These are phyloP conservation scores for Hydrangea macrophylla DNA, from an alignment of 148 eudicot species.

Conservation along the genomic window DNA sequence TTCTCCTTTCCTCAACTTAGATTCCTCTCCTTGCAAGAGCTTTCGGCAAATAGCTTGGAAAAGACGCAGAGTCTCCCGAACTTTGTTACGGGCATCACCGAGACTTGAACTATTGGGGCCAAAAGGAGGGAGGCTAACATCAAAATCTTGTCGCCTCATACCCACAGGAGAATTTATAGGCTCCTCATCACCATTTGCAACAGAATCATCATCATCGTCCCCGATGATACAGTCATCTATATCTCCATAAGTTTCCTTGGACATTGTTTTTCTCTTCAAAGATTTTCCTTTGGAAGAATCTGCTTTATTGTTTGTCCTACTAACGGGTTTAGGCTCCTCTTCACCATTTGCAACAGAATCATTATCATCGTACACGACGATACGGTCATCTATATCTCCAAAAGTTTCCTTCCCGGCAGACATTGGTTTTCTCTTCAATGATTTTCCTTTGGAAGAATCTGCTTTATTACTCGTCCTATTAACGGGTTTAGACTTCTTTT, in stretches of 20 bases:
- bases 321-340: conserved; percentile 14
- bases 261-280: conserved; percentile 17
- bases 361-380: conserved; percentile 19
- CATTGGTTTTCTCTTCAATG: conserved; percentile 20
- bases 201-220: conserved; percentile 28
- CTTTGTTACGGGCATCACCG: conserved; percentile 58
- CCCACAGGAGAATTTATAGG: conserved; percentile 25
- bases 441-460: conserved; percentile 11
- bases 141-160: conserved; percentile 17
- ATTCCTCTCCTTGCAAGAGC: conserved; percentile 63
- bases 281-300: conserved; percentile 15
- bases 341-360: conserved; percentile 22
- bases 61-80: conserved; percentile 59
- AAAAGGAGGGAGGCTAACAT: conserved; percentile 46
- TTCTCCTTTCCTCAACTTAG: conserved; percentile 24
- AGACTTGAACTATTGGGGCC: conserved; percentile 36
- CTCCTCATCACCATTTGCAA: conserved; percentile 17
- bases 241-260: conserved; percentile 14
- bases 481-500: conserved; percentile 20
- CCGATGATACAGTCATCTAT: conserved; percentile 14
- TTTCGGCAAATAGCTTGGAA: conserved; percentile 67
- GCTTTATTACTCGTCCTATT: conserved; percentile 13
- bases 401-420: conserved; percentile 13
- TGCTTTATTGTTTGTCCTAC: conserved; percentile 12
- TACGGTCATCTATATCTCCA: conserved; percentile 16